Base-by-base conservation (phyloP, 768 basidiomycete species). In the Leccinum rimulosum region DNA sequence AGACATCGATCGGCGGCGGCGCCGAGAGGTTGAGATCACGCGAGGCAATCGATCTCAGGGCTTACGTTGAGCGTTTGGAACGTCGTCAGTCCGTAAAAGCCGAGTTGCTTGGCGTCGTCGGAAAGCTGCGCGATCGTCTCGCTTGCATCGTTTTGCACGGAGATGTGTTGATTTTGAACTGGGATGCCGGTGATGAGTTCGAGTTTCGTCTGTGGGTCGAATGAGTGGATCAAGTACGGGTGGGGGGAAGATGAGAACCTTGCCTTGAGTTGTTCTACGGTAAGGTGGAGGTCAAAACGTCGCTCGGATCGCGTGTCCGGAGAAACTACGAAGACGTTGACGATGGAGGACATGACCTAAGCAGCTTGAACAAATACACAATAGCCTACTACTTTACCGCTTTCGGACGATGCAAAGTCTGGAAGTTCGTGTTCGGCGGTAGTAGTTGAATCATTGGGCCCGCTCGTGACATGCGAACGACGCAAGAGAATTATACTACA, bases 101-200 rank as follows among this genome's bases (percentile, higher is more conserved):
- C 91, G 12, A 98, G 77, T 9, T 80, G 81, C 66, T 82, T 82
- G 3, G 75, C 68, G 61, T 92, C 89, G 61, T 96, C 88, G 4
- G 81, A 77, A 15, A 98, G 76, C 4, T 76, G 69, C 5, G 78
- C 81, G 12, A 89, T 65, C 9, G 83, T 74, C 40, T 76, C 73
- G 10, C 75, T 78, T 51, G 86, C 82, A 2, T 86, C 81, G 4
- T 84, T 81, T 35, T 83, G 79, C 9, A 97, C 71, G 0, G 81
- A 73, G 49, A 98, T 82, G 1, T 71, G 61, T 68, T 98, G 96
- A 62, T 88, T 87, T 54, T 77, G 77, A 3, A 82, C 80, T 1
- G 91, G 85, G 53, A 98, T 89, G 25, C 96, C 96, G n/a, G 96
- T 98, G 66, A 97, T 84, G 56, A 86, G 81, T 70, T 95, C 92